These are phyloP conservation scores for Eutrema yunnanense DNA, from an alignment of 345 rosid species.

Conservation along the genomic window DNA sequence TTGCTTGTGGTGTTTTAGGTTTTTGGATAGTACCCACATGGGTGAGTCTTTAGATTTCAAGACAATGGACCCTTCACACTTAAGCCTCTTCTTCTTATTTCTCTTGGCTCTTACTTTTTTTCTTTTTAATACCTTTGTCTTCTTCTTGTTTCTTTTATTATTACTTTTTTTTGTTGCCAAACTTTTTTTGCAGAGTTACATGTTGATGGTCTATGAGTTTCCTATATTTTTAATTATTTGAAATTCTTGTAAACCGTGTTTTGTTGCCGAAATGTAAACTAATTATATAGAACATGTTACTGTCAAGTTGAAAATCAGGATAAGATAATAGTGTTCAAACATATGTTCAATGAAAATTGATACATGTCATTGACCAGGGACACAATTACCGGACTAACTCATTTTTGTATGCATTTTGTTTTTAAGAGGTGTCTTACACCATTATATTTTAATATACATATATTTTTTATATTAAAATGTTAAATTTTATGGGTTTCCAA, in stretches of 20 bases:
- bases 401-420: not conserved
- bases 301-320: not conserved
- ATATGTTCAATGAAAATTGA: not conserved
- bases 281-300: not conserved
- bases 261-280: not conserved
- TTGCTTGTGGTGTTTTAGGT: conserved; percentile 23
- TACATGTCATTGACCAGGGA: not conserved
- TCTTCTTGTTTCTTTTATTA: conserved; percentile 2
- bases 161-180: not conserved
- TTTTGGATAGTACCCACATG: conserved; percentile 28
- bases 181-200: not conserved
- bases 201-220: not conserved
- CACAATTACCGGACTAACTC: not conserved
- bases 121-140: not conserved
- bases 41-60: conserved; percentile 13
- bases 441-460: not conserved
- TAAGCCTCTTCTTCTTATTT: not conserved
- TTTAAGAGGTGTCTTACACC: not conserved
- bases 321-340: not conserved
- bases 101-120: not conserved
- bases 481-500: not conserved
- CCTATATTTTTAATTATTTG: not conserved
- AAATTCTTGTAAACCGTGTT: not conserved
- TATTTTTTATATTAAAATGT: not conserved
- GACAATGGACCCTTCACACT: conserved; percentile 26